Conservation (phyloP, 2,329 filamentous ascomycete genomes). For the Botrytis aclada region DNA sequence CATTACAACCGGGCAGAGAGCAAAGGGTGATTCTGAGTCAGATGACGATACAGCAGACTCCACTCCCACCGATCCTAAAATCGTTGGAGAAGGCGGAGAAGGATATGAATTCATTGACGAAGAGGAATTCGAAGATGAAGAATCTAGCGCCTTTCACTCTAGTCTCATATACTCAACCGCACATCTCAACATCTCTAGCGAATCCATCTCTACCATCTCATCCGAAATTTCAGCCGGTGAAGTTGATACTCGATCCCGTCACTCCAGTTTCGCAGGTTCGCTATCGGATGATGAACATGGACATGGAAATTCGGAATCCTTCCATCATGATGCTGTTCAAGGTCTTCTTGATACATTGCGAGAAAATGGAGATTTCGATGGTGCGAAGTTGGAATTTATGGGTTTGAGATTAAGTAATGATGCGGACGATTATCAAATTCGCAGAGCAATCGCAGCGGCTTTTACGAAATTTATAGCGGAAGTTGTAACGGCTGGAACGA, state of each 20-base stretch:
- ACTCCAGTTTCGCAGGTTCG: constrained; percentile 70
- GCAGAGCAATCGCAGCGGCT: constrained; percentile 78
- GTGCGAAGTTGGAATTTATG: constrained; percentile 83
- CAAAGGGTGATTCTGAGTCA: constrained; percentile 42
- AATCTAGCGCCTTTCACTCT: constrained; percentile 54
- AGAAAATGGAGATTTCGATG: constrained; percentile 75
- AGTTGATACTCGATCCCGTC: constrained; percentile 50
- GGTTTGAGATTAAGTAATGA: constrained; percentile 88
- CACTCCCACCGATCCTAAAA: constrained; percentile 47
- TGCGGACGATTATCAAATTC: constrained; percentile 84
- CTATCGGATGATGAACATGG: constrained; percentile 58
- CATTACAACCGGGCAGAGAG: constrained; percentile 43
- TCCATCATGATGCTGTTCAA: constrained; percentile 82
- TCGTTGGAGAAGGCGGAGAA: constrained; percentile 57
- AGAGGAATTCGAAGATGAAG: constrained; percentile 54
- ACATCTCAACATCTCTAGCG: constrained; percentile 42
- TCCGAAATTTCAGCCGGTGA: constrained; percentile 48
- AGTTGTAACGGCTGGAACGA: constrained; percentile 53
- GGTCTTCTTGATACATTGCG: constrained; percentile 85
- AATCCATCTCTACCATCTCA: constrained; percentile 63
- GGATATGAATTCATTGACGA: constrained; percentile 66
- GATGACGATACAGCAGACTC: constrained; percentile 25
- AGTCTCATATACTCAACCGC: constrained; percentile 39
- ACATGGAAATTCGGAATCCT: constrained; percentile 53
- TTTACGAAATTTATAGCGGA: constrained; percentile 80